Percentiles rank a stretch among this genome's conserved stretches.
phyloP scores from a whole-genome alignment of 495 filamentous ascomycete species.

The Bombardia bombarda region DNA sequence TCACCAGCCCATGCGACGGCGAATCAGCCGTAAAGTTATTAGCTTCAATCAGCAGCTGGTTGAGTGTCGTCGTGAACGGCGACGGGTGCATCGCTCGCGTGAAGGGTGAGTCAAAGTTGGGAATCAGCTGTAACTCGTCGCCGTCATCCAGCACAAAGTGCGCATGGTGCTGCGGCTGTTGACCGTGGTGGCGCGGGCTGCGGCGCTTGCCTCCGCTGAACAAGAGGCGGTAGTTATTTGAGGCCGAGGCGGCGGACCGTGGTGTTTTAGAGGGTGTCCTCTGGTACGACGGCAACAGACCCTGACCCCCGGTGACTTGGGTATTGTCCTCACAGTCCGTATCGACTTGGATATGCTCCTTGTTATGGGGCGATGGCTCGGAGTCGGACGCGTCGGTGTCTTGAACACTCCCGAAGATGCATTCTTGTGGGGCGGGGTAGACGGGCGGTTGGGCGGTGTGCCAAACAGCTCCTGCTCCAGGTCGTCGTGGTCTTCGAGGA shows the following conservation, averaged over 20 bases:
- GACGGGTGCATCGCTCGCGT: slow-evolving; percentile 32
- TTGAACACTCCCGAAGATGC: slow-evolving; percentile 39
- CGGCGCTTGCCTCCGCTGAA: slow-evolving; percentile 26
- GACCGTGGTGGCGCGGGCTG: slow-evolving; percentile 31
- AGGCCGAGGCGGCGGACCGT: slow-evolving; percentile 17
- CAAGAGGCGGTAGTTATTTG: slow-evolving; percentile 8
- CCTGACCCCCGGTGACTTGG: slow-evolving; percentile 31
- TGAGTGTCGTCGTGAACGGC: slow-evolving; percentile 53
- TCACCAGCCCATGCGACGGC: slow-evolving; percentile 23
- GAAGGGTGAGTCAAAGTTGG: too few species aligned
- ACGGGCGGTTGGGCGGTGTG: slow-evolving; percentile 40
- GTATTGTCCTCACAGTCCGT: slow-evolving; percentile 29
- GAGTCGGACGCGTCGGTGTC: slow-evolving; percentile 49
- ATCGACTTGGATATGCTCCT: slow-evolving; percentile 47
- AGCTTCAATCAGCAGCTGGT: slow-evolving; percentile 50
- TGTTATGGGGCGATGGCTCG: slow-evolving; percentile 49
- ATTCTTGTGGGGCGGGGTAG: slow-evolving; percentile 54
- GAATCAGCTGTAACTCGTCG: too few species aligned
- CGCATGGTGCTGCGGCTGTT: slow-evolving; percentile 18
- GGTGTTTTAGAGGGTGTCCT: slow-evolving; percentile 38
- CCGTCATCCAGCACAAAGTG: slow-evolving; percentile 22
- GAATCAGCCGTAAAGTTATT: slow-evolving; percentile 35
- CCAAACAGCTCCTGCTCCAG: slow-evolving; percentile 52
- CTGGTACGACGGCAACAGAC: slow-evolving; percentile 22
- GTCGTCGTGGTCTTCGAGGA: slow-evolving; percentile 33